Percentiles rank a stretch among this genome's conserved stretches.
These are phyloP conservation scores for Boletales sp. DNA, from an alignment of 768 basidiomycete species.

Conservation along the genomic window DNA sequence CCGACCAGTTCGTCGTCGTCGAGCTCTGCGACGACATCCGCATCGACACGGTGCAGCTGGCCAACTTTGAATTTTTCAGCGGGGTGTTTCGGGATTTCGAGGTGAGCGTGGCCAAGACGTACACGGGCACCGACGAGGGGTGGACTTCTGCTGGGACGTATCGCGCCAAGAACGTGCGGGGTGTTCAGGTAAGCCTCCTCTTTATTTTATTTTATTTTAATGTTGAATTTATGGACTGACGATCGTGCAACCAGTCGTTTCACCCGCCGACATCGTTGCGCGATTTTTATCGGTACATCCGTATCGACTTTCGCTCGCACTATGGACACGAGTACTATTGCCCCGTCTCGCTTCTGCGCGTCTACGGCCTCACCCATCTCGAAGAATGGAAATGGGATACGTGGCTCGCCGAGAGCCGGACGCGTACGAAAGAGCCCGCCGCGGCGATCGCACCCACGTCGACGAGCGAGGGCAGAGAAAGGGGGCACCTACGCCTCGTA, in stretches of 20 bases:
- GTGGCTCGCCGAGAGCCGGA: constrained; percentile 70
- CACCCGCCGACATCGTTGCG: constrained; percentile 68
- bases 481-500: no score
- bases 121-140: constrained; percentile 52
- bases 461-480: no score
- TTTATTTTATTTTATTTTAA: constrained; percentile 1
- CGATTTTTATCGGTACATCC: constrained; percentile 90
- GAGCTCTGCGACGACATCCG: constrained; percentile 97
- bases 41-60: constrained; percentile 93
- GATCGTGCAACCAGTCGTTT: constrained; percentile 53
- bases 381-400: constrained; percentile 93
- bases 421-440: constrained; percentile 36
- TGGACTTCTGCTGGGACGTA: constrained; percentile 79
- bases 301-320: constrained; percentile 90
- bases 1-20: constrained; percentile 87
- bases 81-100: constrained; percentile 92
- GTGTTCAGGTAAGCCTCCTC: constrained; percentile 68
- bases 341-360: constrained; percentile 86
- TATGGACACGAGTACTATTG: constrained; percentile 97
- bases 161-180: constrained; percentile 84
- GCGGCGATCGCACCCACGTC: background rate
- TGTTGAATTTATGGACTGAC: background rate
- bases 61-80: constrained; percentile 97
- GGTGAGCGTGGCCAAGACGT: constrained; percentile 84
- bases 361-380: constrained; percentile 94